phyloP scores from a whole-genome alignment of 345 rosid genomes.

The Eucalyptus globulus region DNA sequence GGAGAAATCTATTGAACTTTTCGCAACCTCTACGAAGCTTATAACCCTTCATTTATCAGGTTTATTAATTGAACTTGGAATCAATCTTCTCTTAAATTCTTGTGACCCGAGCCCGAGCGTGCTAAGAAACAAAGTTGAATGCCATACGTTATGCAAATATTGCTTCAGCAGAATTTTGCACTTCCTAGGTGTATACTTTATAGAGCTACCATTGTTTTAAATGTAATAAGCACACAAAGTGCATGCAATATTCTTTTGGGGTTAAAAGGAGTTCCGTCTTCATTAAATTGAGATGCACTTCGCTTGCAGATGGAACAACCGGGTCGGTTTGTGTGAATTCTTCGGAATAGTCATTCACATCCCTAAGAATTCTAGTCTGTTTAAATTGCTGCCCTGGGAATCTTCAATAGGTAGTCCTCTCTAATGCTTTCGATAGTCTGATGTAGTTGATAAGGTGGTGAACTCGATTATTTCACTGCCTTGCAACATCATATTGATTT shows the following conservation, averaged over 20 bases:
- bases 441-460: background rate
- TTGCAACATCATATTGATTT: background rate
- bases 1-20: background rate
- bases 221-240: background rate
- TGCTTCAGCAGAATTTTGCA: background rate
- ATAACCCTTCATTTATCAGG: background rate
- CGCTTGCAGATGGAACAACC: background rate
- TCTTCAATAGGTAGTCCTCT: background rate
- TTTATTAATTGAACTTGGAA: background rate
- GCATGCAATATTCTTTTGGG: background rate
- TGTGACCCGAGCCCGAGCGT: background rate
- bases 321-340: background rate
- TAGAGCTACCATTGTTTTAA: background rate
- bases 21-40: background rate
- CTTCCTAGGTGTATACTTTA: background rate
- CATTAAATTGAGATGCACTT: background rate
- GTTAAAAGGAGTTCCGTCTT: background rate
- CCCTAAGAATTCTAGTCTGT: background rate
- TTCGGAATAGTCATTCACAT: background rate
- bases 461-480: background rate
- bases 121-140: background rate
- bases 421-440: background rate
- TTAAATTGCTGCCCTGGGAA: background rate
- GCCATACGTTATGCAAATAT: background rate
- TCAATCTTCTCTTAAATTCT: background rate